phyloP scores from a whole-genome alignment of 306 rosid species.

The Castanospermum australe region DNA sequence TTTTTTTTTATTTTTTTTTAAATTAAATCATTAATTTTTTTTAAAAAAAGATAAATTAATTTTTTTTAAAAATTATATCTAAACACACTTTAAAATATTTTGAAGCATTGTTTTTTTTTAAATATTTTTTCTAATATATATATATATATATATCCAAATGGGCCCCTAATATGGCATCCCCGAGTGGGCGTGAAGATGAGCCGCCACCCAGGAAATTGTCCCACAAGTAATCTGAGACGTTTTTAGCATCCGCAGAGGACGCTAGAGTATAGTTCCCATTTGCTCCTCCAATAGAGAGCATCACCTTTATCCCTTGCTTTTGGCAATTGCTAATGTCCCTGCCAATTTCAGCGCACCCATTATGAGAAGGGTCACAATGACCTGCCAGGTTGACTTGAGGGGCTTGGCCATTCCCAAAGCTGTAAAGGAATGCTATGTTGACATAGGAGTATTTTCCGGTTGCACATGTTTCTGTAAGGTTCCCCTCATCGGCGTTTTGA shows the following conservation, averaged over 20 bases:
- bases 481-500: conserved; percentile 40
- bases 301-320: conserved; percentile 31
- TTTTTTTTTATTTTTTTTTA: too few relatives aligned
- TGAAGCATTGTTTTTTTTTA: too few relatives aligned
- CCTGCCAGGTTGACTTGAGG: conserved; percentile 40
- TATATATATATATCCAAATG: too few relatives aligned
- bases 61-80: too few relatives aligned
- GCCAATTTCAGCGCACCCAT: conserved; percentile 25
- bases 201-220: conserved; percentile 41
- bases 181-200: conserved; percentile 40
- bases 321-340: conserved; percentile 31
- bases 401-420: neutral
- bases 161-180: conserved; percentile 39
- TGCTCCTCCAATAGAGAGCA: conserved; percentile 39
- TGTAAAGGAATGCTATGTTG: conserved; percentile 33
- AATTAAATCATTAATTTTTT: too few relatives aligned
- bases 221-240: conserved; percentile 37
- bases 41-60: too few relatives aligned
- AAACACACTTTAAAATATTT: too few relatives aligned
- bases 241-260: conserved; percentile 32
- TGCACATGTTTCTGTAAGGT: conserved; percentile 41
- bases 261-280: conserved; percentile 33
- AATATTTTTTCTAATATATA: too few relatives aligned
- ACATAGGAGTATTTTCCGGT: conserved; percentile 32
- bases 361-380: conserved; percentile 34